Conservation (phyloP, 352 stramenopile species). For the Pythium aquatile region DNA sequence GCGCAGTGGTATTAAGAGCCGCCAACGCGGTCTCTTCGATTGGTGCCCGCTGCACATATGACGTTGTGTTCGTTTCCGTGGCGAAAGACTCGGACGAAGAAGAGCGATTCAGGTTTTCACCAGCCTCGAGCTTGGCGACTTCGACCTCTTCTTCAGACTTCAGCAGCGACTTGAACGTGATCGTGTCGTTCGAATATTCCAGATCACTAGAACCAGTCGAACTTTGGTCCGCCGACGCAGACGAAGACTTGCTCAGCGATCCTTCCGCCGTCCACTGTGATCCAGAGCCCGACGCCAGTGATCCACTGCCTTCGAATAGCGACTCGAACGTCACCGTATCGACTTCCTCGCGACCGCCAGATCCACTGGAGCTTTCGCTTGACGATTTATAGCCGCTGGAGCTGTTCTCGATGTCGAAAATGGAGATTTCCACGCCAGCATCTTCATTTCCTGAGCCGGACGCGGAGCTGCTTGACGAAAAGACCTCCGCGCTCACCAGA, state of each 20-base stretch:
- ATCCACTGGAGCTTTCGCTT: background rate
- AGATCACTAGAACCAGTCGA: background rate
- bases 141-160: constrained; percentile 2
- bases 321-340: constrained; percentile 4
- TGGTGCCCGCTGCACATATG: constrained; percentile 5
- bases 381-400: background rate
- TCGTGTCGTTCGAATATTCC: constrained; percentile 9
- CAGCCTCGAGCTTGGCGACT: background rate
- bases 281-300: background rate
- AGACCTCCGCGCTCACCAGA: background rate
- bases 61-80: background rate
- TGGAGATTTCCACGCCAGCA: background rate
- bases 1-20: background rate
- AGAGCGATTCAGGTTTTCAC: background rate
- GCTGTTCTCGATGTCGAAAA: background rate
- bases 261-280: background rate
- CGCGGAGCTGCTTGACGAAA: background rate
- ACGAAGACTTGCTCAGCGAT: background rate
- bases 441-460: background rate
- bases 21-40: constrained; percentile 6
- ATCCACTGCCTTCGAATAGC: background rate
- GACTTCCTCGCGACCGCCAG: background rate
- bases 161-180: constrained; percentile 23
- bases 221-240: background rate
- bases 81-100: background rate